Evolutionary conservation across 352 stramenopile genomes (phyloP).

Genomic region (Salisapilia sapeloensis): DNA sequence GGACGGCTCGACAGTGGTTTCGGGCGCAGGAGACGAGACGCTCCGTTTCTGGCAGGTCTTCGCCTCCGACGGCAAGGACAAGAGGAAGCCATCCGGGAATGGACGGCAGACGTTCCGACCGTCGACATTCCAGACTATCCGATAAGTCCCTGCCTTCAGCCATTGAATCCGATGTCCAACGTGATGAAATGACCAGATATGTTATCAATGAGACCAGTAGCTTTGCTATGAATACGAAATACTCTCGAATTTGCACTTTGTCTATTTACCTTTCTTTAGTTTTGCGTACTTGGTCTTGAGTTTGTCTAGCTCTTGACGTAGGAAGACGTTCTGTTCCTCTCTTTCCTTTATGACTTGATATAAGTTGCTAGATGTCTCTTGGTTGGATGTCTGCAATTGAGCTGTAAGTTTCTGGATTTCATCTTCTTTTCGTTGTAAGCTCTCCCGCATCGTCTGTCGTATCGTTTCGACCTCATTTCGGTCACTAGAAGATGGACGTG

Average conservation of each 20-base stretch:
- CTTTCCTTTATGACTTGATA: conserved; percentile 26
- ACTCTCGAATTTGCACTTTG: no score
- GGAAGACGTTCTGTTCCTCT: conserved; percentile 45
- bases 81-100: no score
- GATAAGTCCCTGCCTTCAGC: no score
- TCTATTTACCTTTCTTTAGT: conserved; percentile 1
- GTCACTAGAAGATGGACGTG: conserved; percentile 1
- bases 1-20: conserved; percentile 95
- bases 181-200: no score
- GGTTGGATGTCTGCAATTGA: conserved; percentile 6
- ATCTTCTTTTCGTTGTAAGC: conserved; percentile 39
- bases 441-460: conserved; percentile 23
- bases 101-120: no score
- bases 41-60: conserved; percentile 99
- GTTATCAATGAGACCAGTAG: no score
- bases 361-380: conserved; percentile 1
- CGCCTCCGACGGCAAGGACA: conserved; percentile 64
- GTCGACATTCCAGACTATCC: no score
- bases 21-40: conserved; percentile 95
- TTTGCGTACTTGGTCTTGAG: conserved; percentile 37
- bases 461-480: conserved; percentile 28
- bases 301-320: conserved; percentile 47
- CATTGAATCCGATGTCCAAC: no score
- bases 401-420: conserved; percentile 27
- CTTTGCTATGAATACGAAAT: no score